Evolutionary conservation across 495 filamentous ascomycete species (phyloP), one percentile per base, ranked within the genome.

Genomic region (Xylaria bambusicola): DNA sequence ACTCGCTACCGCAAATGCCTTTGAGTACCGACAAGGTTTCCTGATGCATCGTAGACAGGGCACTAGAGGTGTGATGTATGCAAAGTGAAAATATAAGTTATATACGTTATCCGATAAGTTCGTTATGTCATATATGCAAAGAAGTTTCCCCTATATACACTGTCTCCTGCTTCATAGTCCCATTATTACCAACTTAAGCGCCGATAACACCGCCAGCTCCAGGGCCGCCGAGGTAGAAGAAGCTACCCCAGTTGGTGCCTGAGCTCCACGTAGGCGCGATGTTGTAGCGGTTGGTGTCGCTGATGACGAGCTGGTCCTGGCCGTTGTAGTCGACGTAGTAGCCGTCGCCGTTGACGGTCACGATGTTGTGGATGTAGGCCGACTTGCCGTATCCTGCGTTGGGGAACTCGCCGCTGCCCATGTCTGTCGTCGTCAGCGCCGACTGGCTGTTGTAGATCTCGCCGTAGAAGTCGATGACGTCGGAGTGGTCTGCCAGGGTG

Each of bases 331-430:
- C 46, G 3, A 27, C 15, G 35, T 46, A 31, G 52, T 2, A 31
- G 41, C 17, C 20, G 27, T 18, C 15, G 21, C 35, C 21, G 31
- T 38, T 23, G 31, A 55, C 21, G 40, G 62, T 63, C 12, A 12
- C 2, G 58, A 71, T 71, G n/a, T 67, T 66, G 53, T 51, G 54
- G 45, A 71, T 67, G 52, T 69, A 71, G 0, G 54, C 69, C 1
- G 64, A 52, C 36, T 65, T 49, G 31, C 62, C 60, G 29, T 17
- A 62, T 17, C 66, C 66, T 4, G 18, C 52, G 17, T 33, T 10
- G 1, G 60, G 64, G 41, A 62, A 69, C 46, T 65, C 41, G 13
- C 66, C 69, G 53, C 69, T 71, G 38, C 69, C 69, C 66, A 71
- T 71, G 38, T 69, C 69, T 33, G 66, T 69, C 7, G 61, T 69